phyloP scores from a whole-genome alignment of 805 yeast species.

The Kuraishia floccosa region DNA sequence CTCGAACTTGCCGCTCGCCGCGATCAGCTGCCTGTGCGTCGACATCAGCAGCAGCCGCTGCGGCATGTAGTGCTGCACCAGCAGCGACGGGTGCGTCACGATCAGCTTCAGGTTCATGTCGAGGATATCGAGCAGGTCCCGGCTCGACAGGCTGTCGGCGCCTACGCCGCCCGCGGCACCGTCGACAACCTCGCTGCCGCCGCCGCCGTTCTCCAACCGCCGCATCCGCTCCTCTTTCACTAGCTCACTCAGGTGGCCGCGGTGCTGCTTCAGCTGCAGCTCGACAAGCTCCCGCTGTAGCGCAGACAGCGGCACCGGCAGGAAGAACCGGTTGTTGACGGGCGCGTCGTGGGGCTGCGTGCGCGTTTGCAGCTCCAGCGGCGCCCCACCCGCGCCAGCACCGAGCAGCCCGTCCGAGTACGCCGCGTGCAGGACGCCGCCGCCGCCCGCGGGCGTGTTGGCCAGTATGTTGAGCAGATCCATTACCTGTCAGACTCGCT shows the following conservation, averaged over 20 bases:
- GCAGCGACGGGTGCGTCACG: constrained; percentile 54
- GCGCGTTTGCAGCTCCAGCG: too few species aligned
- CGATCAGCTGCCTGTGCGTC: constrained; percentile 39
- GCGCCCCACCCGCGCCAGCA: too few species aligned
- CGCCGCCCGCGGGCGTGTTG: too few species aligned
- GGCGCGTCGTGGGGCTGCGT: too few species aligned
- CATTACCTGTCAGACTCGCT: too few species aligned
- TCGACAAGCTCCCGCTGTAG: constrained; percentile 33
- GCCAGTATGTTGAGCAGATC: too few species aligned
- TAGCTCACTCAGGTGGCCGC: constrained; percentile 7
- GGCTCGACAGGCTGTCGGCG: constrained; percentile 12
- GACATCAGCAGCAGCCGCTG: constrained; percentile 57
- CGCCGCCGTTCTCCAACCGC: constrained; percentile 3
- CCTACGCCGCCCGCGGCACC: constrained; percentile 4
- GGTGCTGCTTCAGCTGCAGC: constrained; percentile 30
- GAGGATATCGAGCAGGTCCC: constrained; percentile 28
- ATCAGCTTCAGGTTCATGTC: constrained; percentile 36
- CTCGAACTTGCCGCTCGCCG: constrained; percentile 49
- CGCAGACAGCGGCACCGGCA: constrained; percentile 31
- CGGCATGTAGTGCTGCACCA: constrained; percentile 73
- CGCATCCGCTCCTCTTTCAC: neutral
- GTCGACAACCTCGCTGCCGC: constrained; percentile 1
- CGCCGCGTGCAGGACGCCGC: too few species aligned
- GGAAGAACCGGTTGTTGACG: constrained; percentile 12
- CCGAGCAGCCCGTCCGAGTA: too few species aligned